phyloP scores from a whole-genome alignment of 2,329 filamentous ascomycete species.

The Exophiala sp. region DNA sequence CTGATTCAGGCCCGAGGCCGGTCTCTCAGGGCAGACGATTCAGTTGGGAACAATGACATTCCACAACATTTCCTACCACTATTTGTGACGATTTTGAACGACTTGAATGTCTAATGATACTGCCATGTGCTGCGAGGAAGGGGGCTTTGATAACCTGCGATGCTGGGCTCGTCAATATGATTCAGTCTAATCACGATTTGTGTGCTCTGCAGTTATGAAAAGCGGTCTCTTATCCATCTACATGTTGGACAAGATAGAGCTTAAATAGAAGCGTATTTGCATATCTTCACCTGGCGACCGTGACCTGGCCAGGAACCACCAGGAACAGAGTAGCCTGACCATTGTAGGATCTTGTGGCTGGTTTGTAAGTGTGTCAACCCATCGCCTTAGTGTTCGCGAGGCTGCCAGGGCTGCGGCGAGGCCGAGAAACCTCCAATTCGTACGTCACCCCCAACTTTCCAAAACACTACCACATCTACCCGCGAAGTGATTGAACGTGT shows the following conservation, averaged over 20 bases:
- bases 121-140: not conserved
- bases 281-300: no score
- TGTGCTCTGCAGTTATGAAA: no score
- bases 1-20: slow-evolving; percentile 2
- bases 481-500: not conserved
- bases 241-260: no score
- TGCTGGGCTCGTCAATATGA: no score
- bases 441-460: slow-evolving; percentile 1
- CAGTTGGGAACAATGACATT: slow-evolving; percentile 25
- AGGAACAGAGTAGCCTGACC: no score
- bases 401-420: not conserved
- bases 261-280: no score
- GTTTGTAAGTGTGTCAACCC: not conserved
- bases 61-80: not conserved
- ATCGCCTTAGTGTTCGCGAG: not conserved
- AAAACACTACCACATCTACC: not conserved
- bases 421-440: not conserved
- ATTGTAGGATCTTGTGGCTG: no score
- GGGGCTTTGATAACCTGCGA: no score
- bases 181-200: no score
- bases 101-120: slow-evolving; percentile 8
- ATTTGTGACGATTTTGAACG: slow-evolving; percentile 4
- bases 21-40: slow-evolving; percentile 8
- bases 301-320: no score
- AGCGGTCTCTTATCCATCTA: no score